Evolutionary conservation across 495 filamentous ascomycete species (phyloP).

Genomic region (Trichoderma virens): DNA sequence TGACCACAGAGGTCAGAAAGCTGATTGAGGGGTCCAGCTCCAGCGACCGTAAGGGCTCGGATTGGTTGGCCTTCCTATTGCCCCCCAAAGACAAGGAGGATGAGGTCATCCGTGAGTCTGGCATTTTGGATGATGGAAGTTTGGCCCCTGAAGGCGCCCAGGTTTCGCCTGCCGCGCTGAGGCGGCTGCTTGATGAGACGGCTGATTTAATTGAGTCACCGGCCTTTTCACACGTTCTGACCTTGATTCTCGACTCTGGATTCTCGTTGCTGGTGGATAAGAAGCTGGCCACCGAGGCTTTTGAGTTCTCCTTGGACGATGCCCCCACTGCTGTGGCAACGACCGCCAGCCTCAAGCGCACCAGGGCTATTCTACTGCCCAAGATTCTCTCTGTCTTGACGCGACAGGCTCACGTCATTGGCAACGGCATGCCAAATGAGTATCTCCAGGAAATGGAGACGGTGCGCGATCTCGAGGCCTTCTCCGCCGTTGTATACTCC

Average conservation of each 20-base stretch:
- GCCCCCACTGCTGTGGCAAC: conserved; percentile 26
- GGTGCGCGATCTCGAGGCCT: conserved; percentile 82
- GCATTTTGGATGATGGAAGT: conserved; percentile 51
- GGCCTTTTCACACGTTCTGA: conserved; percentile 72
- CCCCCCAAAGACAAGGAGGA: conserved; percentile 70
- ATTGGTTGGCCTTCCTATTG: conserved; percentile 81
- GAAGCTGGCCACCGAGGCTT: conserved; percentile 70
- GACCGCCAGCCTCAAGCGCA: conserved; percentile 29
- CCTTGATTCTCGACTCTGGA: conserved; percentile 75
- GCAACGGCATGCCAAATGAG: conserved; percentile 76
- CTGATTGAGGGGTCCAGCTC: conserved; percentile 73
- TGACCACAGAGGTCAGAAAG: conserved; percentile 70
- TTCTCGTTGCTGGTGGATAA: conserved; percentile 75
- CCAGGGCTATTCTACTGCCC: conserved; percentile 69
- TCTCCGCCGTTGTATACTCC: conserved; percentile 89
- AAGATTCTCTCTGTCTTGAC: conserved; percentile 81
- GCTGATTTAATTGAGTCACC: conserved; percentile 94
- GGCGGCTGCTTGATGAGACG: conserved; percentile 89
- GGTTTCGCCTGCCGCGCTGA: conserved; percentile 48
- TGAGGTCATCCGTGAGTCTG: conserved; percentile 74
- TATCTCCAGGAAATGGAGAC: conserved; percentile 79
- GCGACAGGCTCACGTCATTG: conserved; percentile 83
- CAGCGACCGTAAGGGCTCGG: conserved; percentile 50
- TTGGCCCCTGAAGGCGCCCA: conserved; percentile 20
- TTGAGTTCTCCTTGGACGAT: conserved; percentile 43